Percentiles rank a stretch among this genome's conserved stretches.
Conservation (phyloP, 1,284 basidiomycete species). For the Irpex rosettiformis region DNA sequence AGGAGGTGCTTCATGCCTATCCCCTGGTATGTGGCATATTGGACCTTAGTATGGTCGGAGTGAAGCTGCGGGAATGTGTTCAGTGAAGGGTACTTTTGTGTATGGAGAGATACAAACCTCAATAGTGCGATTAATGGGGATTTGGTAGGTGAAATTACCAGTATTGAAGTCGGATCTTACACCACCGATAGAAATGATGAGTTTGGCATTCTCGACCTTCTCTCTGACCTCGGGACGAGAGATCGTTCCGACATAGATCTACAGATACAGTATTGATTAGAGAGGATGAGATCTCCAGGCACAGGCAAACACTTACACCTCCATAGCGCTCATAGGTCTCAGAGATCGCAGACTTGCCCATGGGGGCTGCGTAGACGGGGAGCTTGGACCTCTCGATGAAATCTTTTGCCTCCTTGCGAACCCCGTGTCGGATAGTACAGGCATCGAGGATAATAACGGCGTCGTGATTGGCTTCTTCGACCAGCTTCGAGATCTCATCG, state of each 20-base stretch:
- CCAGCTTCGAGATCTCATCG: conserved; percentile 63
- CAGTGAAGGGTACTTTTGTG: background rate
- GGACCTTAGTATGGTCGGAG: conserved; percentile 73
- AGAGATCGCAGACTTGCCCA: conserved; percentile 84
- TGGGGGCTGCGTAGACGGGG: conserved; percentile 79
- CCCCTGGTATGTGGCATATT: conserved; percentile 56
- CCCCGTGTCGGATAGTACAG: conserved; percentile 81
- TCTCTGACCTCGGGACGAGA: conserved; percentile 72
- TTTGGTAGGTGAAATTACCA: conserved; percentile 76
- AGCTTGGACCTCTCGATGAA: conserved; percentile 71
- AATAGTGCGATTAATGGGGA: conserved; percentile 56
- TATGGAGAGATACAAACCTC: conserved; percentile 42
- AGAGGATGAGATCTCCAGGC: background rate
- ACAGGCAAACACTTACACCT: conserved; percentile 54
- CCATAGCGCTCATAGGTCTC: conserved; percentile 86
- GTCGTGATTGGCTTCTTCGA: conserved; percentile 59
- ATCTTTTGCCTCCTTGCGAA: conserved; percentile 64
- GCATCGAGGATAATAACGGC: conserved; percentile 87
- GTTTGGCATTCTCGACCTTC: conserved; percentile 77
- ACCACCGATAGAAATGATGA: conserved; percentile 81
- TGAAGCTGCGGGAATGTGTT: conserved; percentile 57
- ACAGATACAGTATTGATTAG: conserved; percentile 7
- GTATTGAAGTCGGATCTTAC: conserved; percentile 91
- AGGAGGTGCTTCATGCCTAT: conserved; percentile 74
- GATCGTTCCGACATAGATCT: conserved; percentile 83